Evolutionary conservation across 768 basidiomycete genomes (phyloP).

Genomic region (Boletellus emodensis): DNA sequence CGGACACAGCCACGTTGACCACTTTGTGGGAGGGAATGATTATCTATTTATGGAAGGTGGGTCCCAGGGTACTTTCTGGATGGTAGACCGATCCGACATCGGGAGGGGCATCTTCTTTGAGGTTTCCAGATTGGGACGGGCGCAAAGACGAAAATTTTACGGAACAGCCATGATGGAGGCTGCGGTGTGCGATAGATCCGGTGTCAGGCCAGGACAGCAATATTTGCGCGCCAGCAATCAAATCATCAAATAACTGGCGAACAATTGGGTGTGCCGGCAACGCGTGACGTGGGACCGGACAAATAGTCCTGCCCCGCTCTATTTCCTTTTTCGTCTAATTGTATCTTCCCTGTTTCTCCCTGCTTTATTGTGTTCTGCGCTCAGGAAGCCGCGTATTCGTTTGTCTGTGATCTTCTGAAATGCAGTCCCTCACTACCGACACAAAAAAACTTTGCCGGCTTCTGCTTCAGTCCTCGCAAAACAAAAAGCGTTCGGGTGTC

Average conservation of each 20-base stretch:
- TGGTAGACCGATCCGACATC: constrained; percentile 11
- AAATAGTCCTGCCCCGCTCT: constrained; percentile 6
- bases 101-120: constrained; percentile 25
- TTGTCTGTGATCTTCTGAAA: constrained; percentile 23
- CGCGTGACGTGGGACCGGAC: constrained; percentile 20
- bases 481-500: constrained; percentile 29
- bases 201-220: constrained; percentile 15
- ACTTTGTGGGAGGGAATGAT: constrained; percentile 8
- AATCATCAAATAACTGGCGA: constrained; percentile 13
- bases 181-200: constrained; percentile 22
- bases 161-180: constrained; percentile 9
- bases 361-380: constrained; percentile 32
- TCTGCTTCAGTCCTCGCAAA: constrained; percentile 12
- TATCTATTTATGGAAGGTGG: constrained; percentile 13
- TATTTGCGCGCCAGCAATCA: constrained; percentile 5
- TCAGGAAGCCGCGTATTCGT: constrained; percentile 24
- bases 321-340: constrained; percentile 36
- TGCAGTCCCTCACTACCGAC: constrained; percentile 33
- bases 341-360: constrained; percentile 33
- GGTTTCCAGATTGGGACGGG: constrained; percentile 29
- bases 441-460: constrained; percentile 32
- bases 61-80: too few species aligned
- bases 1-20: not conserved
- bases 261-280: constrained; percentile 31
- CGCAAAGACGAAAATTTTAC: constrained; percentile 20